phyloP scores from a whole-genome alignment of 305 asterid genomes.

The Fraxinus velutina region DNA sequence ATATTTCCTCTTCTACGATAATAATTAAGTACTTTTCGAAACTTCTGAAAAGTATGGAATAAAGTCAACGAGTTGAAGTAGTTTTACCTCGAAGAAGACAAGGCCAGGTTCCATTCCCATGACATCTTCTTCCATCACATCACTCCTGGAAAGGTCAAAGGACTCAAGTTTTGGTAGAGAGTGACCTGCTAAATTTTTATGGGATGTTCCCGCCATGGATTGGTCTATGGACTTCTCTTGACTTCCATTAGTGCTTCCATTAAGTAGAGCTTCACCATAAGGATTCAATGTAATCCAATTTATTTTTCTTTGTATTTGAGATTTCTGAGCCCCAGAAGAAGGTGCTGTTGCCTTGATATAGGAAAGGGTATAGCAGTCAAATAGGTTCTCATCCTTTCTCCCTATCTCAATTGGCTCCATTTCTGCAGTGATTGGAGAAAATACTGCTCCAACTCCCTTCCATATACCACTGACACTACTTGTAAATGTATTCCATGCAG shows the following conservation, averaged over 20 bases:
- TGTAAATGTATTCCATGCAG: constrained; percentile 83
- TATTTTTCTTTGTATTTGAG: constrained; percentile 65
- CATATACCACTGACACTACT: constrained; percentile 94
- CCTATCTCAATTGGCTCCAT: constrained; percentile 94
- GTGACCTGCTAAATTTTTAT: constrained; percentile 28
- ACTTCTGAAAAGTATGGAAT: neutral
- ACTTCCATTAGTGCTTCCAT: constrained; percentile 31
- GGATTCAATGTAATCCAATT: constrained; percentile 90
- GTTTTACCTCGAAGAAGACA: constrained; percentile 84
- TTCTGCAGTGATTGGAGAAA: constrained; percentile 86
- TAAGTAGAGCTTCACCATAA: constrained; percentile 58
- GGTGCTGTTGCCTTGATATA: constrained; percentile 54
- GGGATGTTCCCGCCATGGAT: constrained; percentile 22
- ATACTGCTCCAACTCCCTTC: constrained; percentile 98
- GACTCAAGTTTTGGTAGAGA: constrained; percentile 70
- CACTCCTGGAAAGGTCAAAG: constrained; percentile 68
- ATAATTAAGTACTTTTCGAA: constrained; percentile 8
- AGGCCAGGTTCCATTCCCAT: constrained; percentile 95
- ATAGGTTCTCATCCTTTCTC: constrained; percentile 62
- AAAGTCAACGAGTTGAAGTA: neutral
- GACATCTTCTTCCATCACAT: constrained; percentile 93
- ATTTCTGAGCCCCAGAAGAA: constrained; percentile 41
- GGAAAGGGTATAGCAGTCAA: constrained; percentile 79
- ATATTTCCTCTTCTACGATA: neutral
- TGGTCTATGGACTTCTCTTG: constrained; percentile 29